Evolutionary conservation across 805 yeast genomes (phyloP), one percentile per base, ranked within the genome.

Genomic region (Ogataea angusta): DNA sequence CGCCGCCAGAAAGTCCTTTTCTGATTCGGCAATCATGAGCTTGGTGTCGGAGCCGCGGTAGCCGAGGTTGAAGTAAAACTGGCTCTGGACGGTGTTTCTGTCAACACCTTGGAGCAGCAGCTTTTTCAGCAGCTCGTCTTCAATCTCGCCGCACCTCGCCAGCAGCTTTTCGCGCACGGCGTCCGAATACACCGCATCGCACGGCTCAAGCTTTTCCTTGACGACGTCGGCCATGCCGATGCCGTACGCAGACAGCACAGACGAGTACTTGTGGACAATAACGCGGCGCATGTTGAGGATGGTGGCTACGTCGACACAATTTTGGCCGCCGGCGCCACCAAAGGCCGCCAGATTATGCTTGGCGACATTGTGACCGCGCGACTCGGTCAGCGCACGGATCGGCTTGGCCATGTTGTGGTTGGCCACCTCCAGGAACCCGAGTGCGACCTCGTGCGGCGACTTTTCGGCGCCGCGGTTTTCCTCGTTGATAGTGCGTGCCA

Each of bases 31-130:
- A 9, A 83, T 73, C 81, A 85, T 80, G 48, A 87, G 61, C 34
- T 82, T 78, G 3, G 95, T 82, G 53, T 86, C 95, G 19, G 93
- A 81, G 6, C 95, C 95, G 42, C 75, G 75, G 57, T 83, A 87
- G 51, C 90, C 72, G 70, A 86, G 67, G 57, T 87, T 87, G 46
- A 86, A 65, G 51, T 70, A 83, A 29, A 72, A 68, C 27, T 45
- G 43, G 30, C 36, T 24, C 4, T 32, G 30, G 25, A 48, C 40
- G 9, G 43, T 45, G 4, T 34, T 34, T 16, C 34, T 40, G 18
- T 43, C 47, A 23, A 51, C 34, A 48, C 57, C 54, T 65, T 73
- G 36, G 43, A 60, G 30, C 47, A 30, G 42, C 55, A 69, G 36
- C 57, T 68, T 32, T 39, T 38, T 26, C 4, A 21, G 26, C 22